These are phyloP conservation scores for Plectranthus barbatus DNA, from an alignment of 257 asterid species.

Conservation along the genomic window DNA sequence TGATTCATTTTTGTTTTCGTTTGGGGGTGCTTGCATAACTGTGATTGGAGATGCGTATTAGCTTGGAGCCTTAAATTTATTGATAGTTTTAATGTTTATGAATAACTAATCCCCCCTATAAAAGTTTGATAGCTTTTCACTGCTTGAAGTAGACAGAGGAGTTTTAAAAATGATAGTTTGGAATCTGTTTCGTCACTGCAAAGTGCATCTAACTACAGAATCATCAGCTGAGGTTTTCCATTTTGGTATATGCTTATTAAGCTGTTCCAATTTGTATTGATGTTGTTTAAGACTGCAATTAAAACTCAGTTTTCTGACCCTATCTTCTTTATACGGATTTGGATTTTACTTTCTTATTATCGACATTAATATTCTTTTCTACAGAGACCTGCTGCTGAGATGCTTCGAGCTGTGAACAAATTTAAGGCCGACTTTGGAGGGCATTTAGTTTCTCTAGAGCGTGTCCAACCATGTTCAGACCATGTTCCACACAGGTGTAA, in stretches of 20 bases:
- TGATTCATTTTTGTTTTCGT: background rate
- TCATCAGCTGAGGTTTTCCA: slow-evolving; percentile 5
- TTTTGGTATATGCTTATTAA: background rate
- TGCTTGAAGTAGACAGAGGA: background rate
- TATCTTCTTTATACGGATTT: background rate
- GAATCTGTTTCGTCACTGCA: background rate
- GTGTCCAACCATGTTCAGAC: slow-evolving; percentile 90
- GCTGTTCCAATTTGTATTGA: background rate
- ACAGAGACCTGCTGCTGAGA: slow-evolving; percentile 85
- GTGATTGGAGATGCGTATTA: slow-evolving; percentile 5
- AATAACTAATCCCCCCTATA: background rate
- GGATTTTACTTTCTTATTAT: background rate
- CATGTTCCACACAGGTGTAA: slow-evolving; percentile 95
- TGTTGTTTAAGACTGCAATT: background rate
- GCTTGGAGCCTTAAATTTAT: background rate
- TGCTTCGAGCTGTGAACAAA: slow-evolving; percentile 83
- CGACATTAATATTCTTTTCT: slow-evolving; percentile 16
- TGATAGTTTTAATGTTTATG: background rate
- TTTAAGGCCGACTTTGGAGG: slow-evolving; percentile 98
- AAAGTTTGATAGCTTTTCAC: background rate
- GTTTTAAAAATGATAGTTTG: background rate
- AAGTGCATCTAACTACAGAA: background rate
- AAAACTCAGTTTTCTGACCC: background rate
- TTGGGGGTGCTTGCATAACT: background rate
- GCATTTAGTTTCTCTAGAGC: slow-evolving; percentile 71